These are phyloP conservation scores for Eremothecium gossypii DNA, from an alignment of 1,139 yeast genomes.

Conservation along the genomic window DNA sequence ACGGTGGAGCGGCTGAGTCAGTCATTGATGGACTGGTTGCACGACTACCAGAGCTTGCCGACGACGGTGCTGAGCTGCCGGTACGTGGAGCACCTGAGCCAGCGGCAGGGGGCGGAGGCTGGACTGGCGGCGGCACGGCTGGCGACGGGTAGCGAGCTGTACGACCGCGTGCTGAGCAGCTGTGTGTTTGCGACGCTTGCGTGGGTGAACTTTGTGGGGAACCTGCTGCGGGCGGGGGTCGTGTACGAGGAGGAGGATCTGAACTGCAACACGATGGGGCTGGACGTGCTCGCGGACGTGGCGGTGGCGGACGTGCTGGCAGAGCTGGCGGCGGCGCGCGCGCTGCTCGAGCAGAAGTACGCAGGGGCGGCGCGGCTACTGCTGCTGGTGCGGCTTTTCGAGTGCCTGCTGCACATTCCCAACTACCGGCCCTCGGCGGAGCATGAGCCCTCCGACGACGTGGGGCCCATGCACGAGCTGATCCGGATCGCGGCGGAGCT, in stretches of 20 bases:
- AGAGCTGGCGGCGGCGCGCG: conserved; percentile 8
- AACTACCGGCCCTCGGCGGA: conserved; percentile 4
- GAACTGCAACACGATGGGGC: conserved; percentile 52
- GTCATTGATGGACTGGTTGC: conserved; percentile 49
- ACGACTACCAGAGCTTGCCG: conserved; percentile 48
- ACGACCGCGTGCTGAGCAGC: conserved; percentile 42
- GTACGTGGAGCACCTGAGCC: conserved; percentile 49
- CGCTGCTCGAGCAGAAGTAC: conserved; percentile 10
- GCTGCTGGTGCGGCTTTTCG: conserved; percentile 12
- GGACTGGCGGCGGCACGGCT: conserved; percentile 24
- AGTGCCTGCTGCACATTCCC: conserved; percentile 13
- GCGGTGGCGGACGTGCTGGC: conserved; percentile 6
- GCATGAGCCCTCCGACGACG: neutral
- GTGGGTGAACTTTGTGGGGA: conserved; percentile 41
- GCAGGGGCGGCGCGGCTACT: conserved; percentile 9
- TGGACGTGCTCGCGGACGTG: conserved; percentile 27
- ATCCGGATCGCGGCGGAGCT: conserved; percentile 5
- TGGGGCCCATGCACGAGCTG: conserved; percentile 3
- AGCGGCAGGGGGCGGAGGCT: conserved; percentile 30
- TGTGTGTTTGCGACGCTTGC: conserved; percentile 44
- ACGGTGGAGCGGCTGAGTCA: conserved; percentile 40
- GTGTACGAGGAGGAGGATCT: conserved; percentile 71
- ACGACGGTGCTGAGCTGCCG: conserved; percentile 58
- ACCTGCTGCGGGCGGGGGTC: conserved; percentile 46
- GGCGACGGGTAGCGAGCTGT: conserved; percentile 26